These are phyloP conservation scores for Adenanthera pavonina DNA, from an alignment of 306 rosid genomes.

Conservation along the genomic window DNA sequence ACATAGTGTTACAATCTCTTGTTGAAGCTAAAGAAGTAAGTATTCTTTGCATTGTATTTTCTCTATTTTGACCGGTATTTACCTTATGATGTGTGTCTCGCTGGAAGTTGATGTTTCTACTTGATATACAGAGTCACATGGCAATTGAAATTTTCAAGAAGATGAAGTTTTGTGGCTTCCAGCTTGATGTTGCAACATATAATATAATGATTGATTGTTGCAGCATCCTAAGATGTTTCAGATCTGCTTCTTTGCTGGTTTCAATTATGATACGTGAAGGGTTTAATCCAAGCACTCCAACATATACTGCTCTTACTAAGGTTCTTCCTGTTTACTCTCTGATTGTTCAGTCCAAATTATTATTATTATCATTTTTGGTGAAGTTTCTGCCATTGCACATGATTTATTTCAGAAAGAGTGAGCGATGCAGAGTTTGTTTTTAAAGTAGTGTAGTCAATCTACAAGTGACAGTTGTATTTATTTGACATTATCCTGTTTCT, in stretches of 20 bases:
- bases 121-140: conserved; percentile 64
- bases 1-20: conserved; percentile 66
- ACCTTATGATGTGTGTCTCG: conserved; percentile 28
- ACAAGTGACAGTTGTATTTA: conserved; percentile 23
- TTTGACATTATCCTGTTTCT: conserved; percentile 26
- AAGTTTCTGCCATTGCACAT: conserved; percentile 33
- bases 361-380: not conserved
- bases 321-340: conserved; percentile 50
- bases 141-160: conserved; percentile 68
- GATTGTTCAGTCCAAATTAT: conserved; percentile 8
- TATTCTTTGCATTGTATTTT: conserved; percentile 39
- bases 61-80: conserved; percentile 38
- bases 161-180: conserved; percentile 68
- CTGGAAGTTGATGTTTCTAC: conserved; percentile 42
- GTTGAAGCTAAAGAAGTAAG: conserved; percentile 75
- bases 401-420: conserved; percentile 23
- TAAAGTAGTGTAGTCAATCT: conserved; percentile 18
- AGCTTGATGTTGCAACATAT: conserved; percentile 63
- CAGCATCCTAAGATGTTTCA: conserved; percentile 58
- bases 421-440: conserved; percentile 10
- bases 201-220: conserved; percentile 80
- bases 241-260: conserved; percentile 67
- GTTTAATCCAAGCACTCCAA: conserved; percentile 53
- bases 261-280: conserved; percentile 83
- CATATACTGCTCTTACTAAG: conserved; percentile 73